phyloP scores from a whole-genome alignment of 2,329 filamentous ascomycete genomes.

The Dothideomycetidae sp. region DNA sequence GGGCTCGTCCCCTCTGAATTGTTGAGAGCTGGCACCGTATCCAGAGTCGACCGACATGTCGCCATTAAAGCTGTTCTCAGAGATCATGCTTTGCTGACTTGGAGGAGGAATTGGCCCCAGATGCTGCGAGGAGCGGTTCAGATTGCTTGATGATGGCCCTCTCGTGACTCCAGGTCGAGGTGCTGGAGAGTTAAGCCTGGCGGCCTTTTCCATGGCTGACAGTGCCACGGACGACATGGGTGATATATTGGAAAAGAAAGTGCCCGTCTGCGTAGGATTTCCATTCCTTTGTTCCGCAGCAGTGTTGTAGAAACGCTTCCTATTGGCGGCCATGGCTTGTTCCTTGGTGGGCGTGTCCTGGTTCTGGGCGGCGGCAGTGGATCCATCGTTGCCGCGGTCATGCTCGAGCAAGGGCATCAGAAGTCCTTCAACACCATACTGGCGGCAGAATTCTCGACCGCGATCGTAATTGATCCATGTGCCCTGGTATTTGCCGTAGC shows the following conservation, averaged over 20 bases:
- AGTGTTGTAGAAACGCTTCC: conserved; percentile 81
- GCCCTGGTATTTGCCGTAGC: conserved; percentile 97
- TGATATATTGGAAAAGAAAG: conserved; percentile 96
- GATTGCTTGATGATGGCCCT: conserved; percentile 46
- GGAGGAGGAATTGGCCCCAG: conserved; percentile 49
- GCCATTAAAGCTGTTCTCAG: conserved; percentile 17
- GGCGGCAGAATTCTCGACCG: conserved; percentile 78
- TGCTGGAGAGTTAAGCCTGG: conserved; percentile 76
- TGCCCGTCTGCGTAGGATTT: conserved; percentile 46
- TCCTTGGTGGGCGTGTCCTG: conserved; percentile 96
- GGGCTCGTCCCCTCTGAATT: conserved; percentile 43
- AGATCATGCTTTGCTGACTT: conserved; percentile 63
- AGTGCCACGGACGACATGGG: conserved; percentile 84
- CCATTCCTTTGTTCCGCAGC: conserved; percentile 48
- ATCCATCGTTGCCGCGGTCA: conserved; percentile 65
- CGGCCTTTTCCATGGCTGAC: conserved; percentile 83
- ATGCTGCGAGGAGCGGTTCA: conserved; percentile 58
- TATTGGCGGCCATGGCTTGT: conserved; percentile 84
- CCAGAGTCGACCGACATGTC: conserved; percentile 47
- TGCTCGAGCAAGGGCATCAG: conserved; percentile 63
- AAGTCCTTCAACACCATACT: conserved; percentile 61
- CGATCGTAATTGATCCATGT: conserved; percentile 96
- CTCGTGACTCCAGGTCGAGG: conserved; percentile 49
- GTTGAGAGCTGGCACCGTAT: conserved; percentile 40
- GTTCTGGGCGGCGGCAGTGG: conserved; percentile 50